Base-by-base conservation (phyloP, 2,329 filamentous ascomycete species). In the Neocucurbitaria cava region DNA sequence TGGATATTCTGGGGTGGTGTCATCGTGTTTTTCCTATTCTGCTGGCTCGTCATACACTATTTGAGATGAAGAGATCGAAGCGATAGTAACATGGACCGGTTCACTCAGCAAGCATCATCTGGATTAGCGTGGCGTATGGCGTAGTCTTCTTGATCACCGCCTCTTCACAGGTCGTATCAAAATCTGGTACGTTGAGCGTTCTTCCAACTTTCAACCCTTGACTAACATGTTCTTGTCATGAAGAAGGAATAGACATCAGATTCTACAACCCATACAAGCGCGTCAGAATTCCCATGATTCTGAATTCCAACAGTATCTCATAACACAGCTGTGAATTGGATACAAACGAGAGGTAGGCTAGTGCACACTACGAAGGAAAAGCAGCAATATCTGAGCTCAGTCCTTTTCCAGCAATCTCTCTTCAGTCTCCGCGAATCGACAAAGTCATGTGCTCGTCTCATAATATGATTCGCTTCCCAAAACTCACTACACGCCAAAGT, bases 1-100 rank as follows among this genome's bases (percentile, higher is more conserved):
- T 98, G 93, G 92, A 96, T 99, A 31, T 99, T 99, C 75, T 90
- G 90, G 83, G 89, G 81, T 0, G 92, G 95, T 0, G 92, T 94
- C 2, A 77, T 96, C 5, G 77, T 95, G 31, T 99, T 99, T 76
- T 90, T 98, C 68, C 72, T 85, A 33, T 99, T 99, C 73, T 96
- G 94, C 76, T 98, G 92, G 87, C 78, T 95, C 61, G 92, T 96
- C 51, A 73, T 99, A 71, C 90, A 93, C 77, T 98, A 86, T 73
- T 76, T 99, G 77, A 82, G 91, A 31, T 70, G 54, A 65, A 42
- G 38, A 17, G 54, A 17, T 33, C 21, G 18, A 13, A 23, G 36
- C 10, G 10, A 39, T 39, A 8, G 7, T 26, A 44, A 18, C n/a
- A n/a, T 30, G 41, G 18, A 39, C 31, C 28, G 23, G 3, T 24